Conservation (phyloP, 805 yeast species). For the Zygoascus tannicola region DNA sequence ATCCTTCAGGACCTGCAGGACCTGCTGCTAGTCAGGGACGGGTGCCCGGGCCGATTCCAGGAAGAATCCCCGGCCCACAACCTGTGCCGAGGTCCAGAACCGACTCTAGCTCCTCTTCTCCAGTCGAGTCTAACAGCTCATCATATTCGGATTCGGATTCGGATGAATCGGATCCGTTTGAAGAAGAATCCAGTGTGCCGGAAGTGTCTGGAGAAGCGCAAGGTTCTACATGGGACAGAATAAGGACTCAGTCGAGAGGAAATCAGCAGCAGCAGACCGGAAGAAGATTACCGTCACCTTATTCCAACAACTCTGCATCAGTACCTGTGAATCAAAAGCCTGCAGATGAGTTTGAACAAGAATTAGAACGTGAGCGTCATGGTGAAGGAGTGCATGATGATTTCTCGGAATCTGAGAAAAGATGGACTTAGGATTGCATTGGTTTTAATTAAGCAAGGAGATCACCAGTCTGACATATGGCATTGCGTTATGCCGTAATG, state of each 20-base stretch:
- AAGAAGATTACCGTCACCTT: too few relatives aligned
- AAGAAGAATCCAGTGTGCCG: background rate
- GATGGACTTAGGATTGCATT: slow-evolving; percentile 13
- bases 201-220: background rate
- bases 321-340: background rate
- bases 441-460: too few relatives aligned
- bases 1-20: background rate
- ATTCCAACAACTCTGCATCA: background rate
- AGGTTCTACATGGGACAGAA: slow-evolving; percentile 13
- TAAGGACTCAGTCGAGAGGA: slow-evolving; percentile 7
- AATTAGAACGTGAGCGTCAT: slow-evolving; percentile 17
- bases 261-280: background rate
- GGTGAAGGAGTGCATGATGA: slow-evolving; percentile 19
- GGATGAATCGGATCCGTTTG: slow-evolving; percentile 2
- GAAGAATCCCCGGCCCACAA: background rate
- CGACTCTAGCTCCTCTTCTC: too few relatives aligned
- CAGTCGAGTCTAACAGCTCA: background rate
- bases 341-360: slow-evolving; percentile 18
- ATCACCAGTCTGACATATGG: too few relatives aligned
- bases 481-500: too few relatives aligned
- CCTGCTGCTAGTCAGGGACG: background rate
- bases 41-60: background rate
- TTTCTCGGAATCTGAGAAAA: slow-evolving; percentile 20
- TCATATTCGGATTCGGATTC: background rate
- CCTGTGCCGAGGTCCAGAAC: background rate